A percentile compares a stretch with the other conserved stretches of the same genome.
These are phyloP conservation scores for Xylaria multiplex DNA, from an alignment of 2,329 filamentous ascomycete species.

Conservation along the genomic window DNA sequence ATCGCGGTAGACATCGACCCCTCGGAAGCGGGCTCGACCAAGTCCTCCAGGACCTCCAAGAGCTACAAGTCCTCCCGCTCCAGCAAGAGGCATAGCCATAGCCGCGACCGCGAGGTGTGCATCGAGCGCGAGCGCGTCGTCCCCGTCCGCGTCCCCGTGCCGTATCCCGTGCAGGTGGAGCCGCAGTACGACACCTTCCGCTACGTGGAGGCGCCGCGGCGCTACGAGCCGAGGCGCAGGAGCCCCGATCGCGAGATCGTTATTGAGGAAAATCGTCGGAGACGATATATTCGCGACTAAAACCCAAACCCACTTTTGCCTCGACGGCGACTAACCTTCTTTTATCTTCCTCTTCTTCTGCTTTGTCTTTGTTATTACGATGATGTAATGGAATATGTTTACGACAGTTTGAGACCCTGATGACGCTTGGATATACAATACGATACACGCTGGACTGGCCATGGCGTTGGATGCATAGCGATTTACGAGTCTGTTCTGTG, in stretches of 20 bases:
- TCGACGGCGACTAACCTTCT: no score
- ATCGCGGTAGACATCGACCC: conserved; percentile 57
- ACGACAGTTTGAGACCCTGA: conserved; percentile 10
- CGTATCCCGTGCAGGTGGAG: conserved; percentile 55
- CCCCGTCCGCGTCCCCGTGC: conserved; percentile 56
- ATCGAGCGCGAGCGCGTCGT: conserved; percentile 63
- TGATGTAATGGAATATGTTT: conserved; percentile 2
- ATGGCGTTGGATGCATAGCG: conserved; percentile 17
- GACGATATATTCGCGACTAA: conserved; percentile 46
- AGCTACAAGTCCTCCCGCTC: conserved; percentile 45
- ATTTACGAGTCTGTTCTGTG: no score
- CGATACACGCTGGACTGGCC: not conserved
- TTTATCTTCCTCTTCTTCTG: not conserved
- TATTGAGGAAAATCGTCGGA: conserved; percentile 47
- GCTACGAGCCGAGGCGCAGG: conserved; percentile 50
- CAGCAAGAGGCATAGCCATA: conserved; percentile 39
- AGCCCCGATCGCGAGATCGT: conserved; percentile 50
- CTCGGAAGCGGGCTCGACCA: conserved; percentile 37
- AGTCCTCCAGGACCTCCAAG: conserved; percentile 45
- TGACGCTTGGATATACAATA: conserved; percentile 9
- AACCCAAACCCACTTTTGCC: not conserved
- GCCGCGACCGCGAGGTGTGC: conserved; percentile 58
- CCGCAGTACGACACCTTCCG: conserved; percentile 61
- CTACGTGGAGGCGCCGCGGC: conserved; percentile 62
- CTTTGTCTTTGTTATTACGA: conserved; percentile 7